Evolutionary conservation across 305 asterid genomes (phyloP).

Genomic region (Rubia tinctorum): DNA sequence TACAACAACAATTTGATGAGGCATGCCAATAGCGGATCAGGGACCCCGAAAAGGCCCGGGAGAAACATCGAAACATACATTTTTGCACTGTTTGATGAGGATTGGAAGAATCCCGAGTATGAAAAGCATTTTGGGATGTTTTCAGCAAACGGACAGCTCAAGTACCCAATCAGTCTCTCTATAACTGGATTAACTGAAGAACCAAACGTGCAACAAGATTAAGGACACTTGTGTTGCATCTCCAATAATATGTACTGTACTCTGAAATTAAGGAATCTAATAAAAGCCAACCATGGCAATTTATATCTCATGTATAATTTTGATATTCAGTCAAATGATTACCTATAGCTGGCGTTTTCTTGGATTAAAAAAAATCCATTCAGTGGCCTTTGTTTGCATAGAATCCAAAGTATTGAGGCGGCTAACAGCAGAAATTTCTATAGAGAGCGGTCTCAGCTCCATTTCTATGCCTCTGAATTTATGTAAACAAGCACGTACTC

Average conservation of each 20-base stretch:
- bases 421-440: too few species aligned
- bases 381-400: too few species aligned
- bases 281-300: neutral
- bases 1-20: neutral
- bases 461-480: too few species aligned
- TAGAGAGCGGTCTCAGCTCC: too few species aligned
- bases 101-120: constrained; percentile 38
- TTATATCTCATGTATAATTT: neutral
- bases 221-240: neutral
- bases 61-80: neutral
- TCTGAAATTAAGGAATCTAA: neutral
- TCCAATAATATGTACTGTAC: neutral
- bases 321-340: neutral
- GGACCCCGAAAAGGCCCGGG: neutral
- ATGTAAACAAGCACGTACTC: too few species aligned
- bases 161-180: constrained; percentile 29
- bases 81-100: constrained; percentile 4
- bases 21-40: constrained; percentile 1
- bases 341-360: too few species aligned
- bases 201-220: neutral
- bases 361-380: too few species aligned
- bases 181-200: neutral
- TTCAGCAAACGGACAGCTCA: constrained; percentile 28
- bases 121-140: constrained; percentile 57
- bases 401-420: too few species aligned